Evolutionary conservation across 2,329 filamentous ascomycete species (phyloP).

Genomic region (Ceratocystis harringtonii): DNA sequence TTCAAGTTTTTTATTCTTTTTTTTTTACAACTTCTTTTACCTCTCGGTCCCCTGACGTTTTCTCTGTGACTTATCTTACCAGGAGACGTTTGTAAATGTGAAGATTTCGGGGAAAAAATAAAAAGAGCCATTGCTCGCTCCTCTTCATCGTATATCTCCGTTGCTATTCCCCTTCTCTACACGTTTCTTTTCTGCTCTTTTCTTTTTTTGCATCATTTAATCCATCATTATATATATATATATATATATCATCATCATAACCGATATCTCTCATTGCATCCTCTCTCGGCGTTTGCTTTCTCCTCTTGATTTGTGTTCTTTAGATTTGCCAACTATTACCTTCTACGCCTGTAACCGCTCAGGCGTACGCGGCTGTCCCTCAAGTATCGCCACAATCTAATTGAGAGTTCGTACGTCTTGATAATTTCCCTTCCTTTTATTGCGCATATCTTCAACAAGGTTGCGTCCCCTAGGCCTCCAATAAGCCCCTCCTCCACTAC

Average conservation of each 20-base stretch:
- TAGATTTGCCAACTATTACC: not conserved
- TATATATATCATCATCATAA: not conserved
- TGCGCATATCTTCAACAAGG: not conserved
- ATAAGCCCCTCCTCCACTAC: not conserved
- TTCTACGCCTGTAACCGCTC: not conserved
- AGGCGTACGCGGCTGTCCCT: not conserved
- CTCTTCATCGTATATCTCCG: not conserved
- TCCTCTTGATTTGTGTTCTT: not conserved
- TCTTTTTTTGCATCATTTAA: not conserved
- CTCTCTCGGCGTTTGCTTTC: not conserved
- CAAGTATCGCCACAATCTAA: not conserved
- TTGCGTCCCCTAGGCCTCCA: not conserved
- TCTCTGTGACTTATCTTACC: not conserved
- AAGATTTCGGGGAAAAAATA: not conserved
- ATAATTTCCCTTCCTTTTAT: not conserved
- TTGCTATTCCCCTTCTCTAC: not conserved
- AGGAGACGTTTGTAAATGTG: not conserved
- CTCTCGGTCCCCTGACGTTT: conserved; percentile 2
- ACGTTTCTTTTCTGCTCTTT: not conserved
- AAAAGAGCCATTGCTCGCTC: not conserved
- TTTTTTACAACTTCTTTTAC: not conserved
- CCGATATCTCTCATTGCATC: not conserved
- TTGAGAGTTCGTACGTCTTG: not conserved
- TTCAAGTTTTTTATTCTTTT: not conserved
- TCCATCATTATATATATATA: not conserved